Evolutionary conservation across 148 eudicot genomes (phyloP), one percentile per base, ranked within the genome.

Genomic region (Salicornia ramosissima): DNA sequence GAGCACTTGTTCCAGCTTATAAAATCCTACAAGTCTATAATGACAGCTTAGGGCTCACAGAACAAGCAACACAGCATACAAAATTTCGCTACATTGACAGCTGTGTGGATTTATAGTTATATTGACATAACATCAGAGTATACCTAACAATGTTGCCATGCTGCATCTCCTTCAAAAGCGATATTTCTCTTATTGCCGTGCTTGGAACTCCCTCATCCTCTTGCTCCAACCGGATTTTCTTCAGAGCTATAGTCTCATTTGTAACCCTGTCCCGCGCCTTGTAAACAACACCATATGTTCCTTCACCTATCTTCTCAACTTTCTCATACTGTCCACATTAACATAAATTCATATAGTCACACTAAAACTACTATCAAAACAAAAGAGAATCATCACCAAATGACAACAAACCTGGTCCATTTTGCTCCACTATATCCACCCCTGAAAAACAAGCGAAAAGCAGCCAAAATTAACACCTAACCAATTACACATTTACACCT

Each of bases 131-230:
- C 42, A 54, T 3, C 25, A 50, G 25, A 24, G 24, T 45, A 63
- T 78, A 90, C 98, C 92, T 88, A 55, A 93, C 98, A 80, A 93
- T 88, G 77, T 90, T 93, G 19, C 79, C 90, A 82, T 93, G 98
- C 64, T 90, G 87, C 98, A 93, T 93, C 82, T 93, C 98, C 75
- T 93, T 93, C 80, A 93, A 76, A n/a, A 93, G 89, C 22, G 98
- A 93, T 59, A 93, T 93, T 75, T 93, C 98, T 79, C 98, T 87
- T 39, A 93, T 93, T 18, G 98, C 98, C 0, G 97, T 93, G 80
- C 98, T 93, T 6, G 98, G 98, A 22, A 93, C 98, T 62, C 98
- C 96, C 84, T 93, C 98, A 68, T 93, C 98, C 78, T 93, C 98
- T 78, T 93, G 98, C 87, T 93, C 98, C 75, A 93, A 67, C 11